Percentiles rank a stretch among this genome's conserved stretches.
Conservation (phyloP, 2,329 filamentous ascomycete species). For the Colletotrichum sp. region DNA sequence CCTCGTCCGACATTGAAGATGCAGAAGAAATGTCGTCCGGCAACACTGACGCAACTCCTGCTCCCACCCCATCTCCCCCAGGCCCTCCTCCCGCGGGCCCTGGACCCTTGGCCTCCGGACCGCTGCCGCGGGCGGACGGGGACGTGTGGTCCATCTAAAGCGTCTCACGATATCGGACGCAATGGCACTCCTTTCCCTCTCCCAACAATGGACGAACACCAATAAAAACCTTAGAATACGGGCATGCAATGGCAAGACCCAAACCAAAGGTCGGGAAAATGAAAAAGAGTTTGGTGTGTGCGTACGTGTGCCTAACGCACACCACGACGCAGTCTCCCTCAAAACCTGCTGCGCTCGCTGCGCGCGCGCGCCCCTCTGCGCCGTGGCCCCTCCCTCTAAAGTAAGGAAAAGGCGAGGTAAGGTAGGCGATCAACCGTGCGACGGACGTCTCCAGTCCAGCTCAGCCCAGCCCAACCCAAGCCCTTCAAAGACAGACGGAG, state of each 20-base stretch:
- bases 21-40: background rate
- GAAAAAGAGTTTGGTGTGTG: background rate
- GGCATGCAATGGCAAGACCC: background rate
- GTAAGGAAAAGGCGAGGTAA: background rate
- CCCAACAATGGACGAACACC: background rate
- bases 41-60: background rate
- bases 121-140: slow-evolving; percentile 9
- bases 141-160: background rate
- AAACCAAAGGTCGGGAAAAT: background rate
- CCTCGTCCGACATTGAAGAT: slow-evolving; percentile 17
- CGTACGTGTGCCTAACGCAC: background rate
- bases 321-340: background rate
- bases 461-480: background rate
- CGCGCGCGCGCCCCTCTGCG: background rate
- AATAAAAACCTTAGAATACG: background rate
- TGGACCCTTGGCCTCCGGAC: background rate
- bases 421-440: background rate
- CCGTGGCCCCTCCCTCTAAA: background rate
- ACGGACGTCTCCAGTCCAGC: background rate
- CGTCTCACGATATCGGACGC: background rate
- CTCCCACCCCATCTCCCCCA: background rate
- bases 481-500: background rate
- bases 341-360: background rate
- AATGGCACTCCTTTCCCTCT: background rate
- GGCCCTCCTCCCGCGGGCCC: background rate